Conservation (phyloP, 257 asterid species). For the Solanum tarijense region DNA sequence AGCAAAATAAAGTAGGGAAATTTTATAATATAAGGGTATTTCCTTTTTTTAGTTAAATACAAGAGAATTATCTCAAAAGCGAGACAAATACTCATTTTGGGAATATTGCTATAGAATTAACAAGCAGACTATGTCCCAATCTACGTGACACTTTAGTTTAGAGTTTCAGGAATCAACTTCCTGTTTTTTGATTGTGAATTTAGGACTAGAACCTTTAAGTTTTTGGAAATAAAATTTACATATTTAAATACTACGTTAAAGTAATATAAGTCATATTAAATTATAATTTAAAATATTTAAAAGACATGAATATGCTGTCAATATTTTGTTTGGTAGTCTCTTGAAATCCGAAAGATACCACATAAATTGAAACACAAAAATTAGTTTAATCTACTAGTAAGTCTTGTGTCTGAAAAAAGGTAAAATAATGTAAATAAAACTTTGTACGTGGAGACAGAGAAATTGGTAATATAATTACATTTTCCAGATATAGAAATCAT, state of each 20-base stretch:
- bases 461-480: background rate
- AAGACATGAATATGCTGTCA: background rate
- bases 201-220: fast-evolving
- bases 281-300: too few relatives aligned
- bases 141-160: too few relatives aligned
- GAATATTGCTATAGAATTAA: too few relatives aligned
- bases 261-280: background rate
- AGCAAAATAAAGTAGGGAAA: background rate
- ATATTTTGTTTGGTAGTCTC: background rate
- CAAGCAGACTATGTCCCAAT: background rate
- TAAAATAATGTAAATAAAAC: background rate
- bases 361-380: too few relatives aligned
- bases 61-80: background rate
- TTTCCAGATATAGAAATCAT: background rate
- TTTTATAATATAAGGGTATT: too few relatives aligned
- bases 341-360: too few relatives aligned
- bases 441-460: background rate
- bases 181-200: background rate
- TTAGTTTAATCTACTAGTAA: background rate
- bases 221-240: too few relatives aligned
- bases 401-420: background rate
- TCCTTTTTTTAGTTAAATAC: background rate
- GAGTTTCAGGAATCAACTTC: too few relatives aligned
- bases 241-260: too few relatives aligned
- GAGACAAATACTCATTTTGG: background rate